Conservation (phyloP, 2,329 filamentous ascomycete species). For the Colletotrichum somersetense region DNA sequence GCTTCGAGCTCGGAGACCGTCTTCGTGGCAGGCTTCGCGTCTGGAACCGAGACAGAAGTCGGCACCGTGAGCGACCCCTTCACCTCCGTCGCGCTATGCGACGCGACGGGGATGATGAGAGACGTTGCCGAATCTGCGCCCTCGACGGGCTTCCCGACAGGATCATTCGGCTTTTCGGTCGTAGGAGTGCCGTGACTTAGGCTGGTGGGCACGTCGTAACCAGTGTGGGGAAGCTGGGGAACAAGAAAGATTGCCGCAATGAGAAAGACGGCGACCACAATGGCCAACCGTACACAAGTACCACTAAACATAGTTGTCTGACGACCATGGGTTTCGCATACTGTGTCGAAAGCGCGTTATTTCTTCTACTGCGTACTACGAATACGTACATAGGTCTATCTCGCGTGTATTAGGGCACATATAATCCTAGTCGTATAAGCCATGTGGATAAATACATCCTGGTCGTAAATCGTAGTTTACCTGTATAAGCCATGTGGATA, state of each 20-base stretch:
- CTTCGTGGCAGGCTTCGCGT: background rate
- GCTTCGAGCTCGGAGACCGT: conserved; percentile 28
- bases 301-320: conserved; percentile 25
- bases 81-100: background rate
- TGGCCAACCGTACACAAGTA: conserved; percentile 30
- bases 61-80: background rate
- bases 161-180: background rate
- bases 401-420: too few species aligned
- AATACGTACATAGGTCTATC: too few species aligned
- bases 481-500: too few species aligned
- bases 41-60: conserved; percentile 1
- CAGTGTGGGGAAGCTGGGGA: conserved; percentile 33
- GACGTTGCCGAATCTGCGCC: background rate
- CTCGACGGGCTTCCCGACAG: background rate
- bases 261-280: conserved; percentile 38
- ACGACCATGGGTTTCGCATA: too few species aligned
- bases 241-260: conserved; percentile 37
- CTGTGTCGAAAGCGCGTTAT: too few species aligned
- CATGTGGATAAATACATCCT: too few species aligned
- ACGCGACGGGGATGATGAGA: background rate
- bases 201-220: conserved; percentile 21
- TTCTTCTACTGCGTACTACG: too few species aligned
- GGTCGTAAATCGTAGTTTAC: too few species aligned
- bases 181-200: conserved; percentile 10
- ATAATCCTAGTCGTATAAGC: too few species aligned